phyloP scores from a whole-genome alignment of 106 monocot species.

The Alisma plantagoaquatica region DNA sequence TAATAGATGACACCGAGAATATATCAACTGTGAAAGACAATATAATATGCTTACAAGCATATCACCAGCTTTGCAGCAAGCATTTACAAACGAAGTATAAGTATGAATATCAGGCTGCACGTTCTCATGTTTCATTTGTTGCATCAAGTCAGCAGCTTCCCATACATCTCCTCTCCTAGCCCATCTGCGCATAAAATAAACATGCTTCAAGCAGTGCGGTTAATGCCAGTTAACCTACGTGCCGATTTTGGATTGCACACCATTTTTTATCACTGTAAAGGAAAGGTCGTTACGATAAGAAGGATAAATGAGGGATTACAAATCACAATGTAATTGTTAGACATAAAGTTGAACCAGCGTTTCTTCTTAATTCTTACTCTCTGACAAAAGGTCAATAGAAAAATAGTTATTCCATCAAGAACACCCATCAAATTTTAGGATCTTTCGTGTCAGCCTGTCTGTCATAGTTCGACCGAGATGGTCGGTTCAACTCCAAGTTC shows the following conservation, averaged over 20 bases:
- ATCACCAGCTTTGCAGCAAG: slow-evolving; percentile 90
- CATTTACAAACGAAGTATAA: slow-evolving; percentile 92
- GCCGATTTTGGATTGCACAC: no score
- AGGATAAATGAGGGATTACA: not conserved
- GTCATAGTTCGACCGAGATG: no score
- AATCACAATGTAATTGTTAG: not conserved
- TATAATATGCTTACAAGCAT: slow-evolving; percentile 50
- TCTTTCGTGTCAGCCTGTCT: no score
- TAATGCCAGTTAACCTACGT: not conserved
- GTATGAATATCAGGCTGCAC: slow-evolving; percentile 88
- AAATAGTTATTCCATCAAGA: no score
- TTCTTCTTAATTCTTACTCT: no score
- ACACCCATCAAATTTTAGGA: no score
- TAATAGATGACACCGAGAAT: not conserved
- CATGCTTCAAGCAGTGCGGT: not conserved
- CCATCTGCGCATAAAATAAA: slow-evolving; percentile 50
- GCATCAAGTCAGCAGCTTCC: slow-evolving; percentile 91
- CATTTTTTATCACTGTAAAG: slow-evolving; percentile 3
- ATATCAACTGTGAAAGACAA: not conserved
- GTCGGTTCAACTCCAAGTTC: no score
- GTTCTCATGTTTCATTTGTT: slow-evolving; percentile 92
- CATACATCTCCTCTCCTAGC: slow-evolving; percentile 98
- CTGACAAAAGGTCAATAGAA: no score
- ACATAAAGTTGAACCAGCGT: no score
- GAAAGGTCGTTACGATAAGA: no score